Percentiles rank a stretch among this genome's conserved stretches.
These are phyloP conservation scores for Lichtheimia ornata DNA, from an alignment of 371 early-diverging fungal species.

Conservation along the genomic window DNA sequence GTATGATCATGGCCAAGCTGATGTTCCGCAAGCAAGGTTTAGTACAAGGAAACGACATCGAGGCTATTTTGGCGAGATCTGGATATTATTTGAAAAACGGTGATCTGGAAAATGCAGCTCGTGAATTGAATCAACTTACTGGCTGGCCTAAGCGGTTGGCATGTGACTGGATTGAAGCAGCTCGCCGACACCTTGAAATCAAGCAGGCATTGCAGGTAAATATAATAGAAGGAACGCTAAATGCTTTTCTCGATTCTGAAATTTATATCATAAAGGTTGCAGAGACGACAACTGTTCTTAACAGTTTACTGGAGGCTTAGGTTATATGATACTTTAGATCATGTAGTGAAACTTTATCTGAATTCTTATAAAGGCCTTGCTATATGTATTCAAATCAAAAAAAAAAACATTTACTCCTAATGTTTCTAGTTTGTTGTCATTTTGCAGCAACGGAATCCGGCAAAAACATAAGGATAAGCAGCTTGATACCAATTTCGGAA, in stretches of 20 bases:
- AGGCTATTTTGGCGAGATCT: conserved; percentile 79
- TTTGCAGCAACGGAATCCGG: conserved; percentile 61
- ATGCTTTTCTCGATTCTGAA: too few species aligned
- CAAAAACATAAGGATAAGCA: conserved; percentile 82
- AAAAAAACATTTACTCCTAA: not conserved
- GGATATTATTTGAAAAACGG: conserved; percentile 69
- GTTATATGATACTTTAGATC: not conserved
- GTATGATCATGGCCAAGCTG: conserved; percentile 67
- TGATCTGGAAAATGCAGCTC: conserved; percentile 81
- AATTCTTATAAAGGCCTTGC: too few species aligned
- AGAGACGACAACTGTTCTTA: conserved; percentile 20
- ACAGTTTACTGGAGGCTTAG: conserved; percentile 26
- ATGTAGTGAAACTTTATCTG: too few species aligned
- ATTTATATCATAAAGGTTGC: conserved; percentile 16
- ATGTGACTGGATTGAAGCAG: conserved; percentile 82
- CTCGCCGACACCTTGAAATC: conserved; percentile 80
- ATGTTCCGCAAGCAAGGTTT: conserved; percentile 83
- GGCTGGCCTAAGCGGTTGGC: conserved; percentile 92
- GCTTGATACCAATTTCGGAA: conserved; percentile 92
- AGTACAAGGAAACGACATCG: conserved; percentile 83
- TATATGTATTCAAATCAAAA: conserved; percentile 1
- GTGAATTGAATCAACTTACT: conserved; percentile 88
- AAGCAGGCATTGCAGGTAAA: conserved; percentile 79
- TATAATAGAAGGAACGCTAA: not conserved
- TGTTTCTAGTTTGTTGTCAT: not conserved